phyloP scores from a whole-genome alignment of 73 alveolate species.

The Blepharisma japonicum region DNA sequence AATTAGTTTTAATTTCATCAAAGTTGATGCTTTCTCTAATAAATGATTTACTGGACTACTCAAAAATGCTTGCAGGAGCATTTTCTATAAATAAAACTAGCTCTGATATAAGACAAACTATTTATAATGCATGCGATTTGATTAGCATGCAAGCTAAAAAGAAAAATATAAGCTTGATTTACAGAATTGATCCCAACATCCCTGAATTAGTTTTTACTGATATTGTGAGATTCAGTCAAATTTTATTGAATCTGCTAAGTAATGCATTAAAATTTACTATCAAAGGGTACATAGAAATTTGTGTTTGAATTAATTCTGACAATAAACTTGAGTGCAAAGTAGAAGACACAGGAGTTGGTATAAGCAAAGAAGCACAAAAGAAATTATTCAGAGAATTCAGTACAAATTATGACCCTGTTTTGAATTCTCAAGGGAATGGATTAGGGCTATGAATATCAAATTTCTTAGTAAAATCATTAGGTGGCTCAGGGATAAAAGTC shows the following conservation, averaged over 20 bases:
- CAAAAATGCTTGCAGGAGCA: conserved; percentile 16
- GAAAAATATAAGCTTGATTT: background rate
- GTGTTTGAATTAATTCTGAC: background rate
- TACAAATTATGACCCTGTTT: background rate
- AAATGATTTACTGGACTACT: conserved; percentile 17
- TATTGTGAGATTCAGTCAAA: background rate
- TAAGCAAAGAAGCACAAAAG: background rate
- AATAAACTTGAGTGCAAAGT: background rate
- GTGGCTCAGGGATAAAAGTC: conserved; percentile 18
- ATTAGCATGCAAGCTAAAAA: no score
- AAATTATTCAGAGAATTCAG: background rate
- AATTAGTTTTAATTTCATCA: background rate
- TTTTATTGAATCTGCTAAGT: background rate
- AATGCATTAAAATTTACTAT: conserved; percentile 23
- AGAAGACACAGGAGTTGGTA: conserved; percentile 23
- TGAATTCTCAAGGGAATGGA: conserved; percentile 6
- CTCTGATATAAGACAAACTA: background rate
- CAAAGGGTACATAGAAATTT: conserved; percentile 16
- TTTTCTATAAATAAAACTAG: background rate
- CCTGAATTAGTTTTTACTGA: conserved; percentile 13
- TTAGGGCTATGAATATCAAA: conserved; percentile 12
- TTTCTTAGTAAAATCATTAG: background rate
- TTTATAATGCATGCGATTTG: no score
- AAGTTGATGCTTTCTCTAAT: background rate
- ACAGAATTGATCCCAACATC: background rate